Evolutionary conservation across 176 grass and related monocot genomes (phyloP), one percentile per base, ranked within the genome.

Genomic region (Otatea glauca): DNA sequence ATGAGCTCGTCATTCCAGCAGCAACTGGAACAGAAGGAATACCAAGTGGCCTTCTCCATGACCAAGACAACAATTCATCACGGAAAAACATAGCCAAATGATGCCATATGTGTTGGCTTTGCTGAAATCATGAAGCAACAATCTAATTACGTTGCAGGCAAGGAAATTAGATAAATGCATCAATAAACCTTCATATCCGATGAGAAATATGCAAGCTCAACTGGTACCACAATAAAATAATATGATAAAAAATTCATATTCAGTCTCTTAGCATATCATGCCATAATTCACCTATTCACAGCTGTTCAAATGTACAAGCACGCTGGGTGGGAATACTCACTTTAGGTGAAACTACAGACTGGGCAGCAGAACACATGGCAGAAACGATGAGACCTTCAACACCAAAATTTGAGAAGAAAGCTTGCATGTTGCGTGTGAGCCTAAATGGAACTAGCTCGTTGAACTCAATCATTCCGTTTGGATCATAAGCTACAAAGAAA

Each of bases 71-170:
- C 44, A 99, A 78, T 72, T 99, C 97, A 50, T 99, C 97, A 54
- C 97, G 90, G 83, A 99, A 99, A 77, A 99, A 99, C 97, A 99
- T 99, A 43, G 97, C 97, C 77, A 99, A 70, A 89, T 99, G 97
- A 89, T 99, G 90, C 97, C 97, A 99, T 86, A 96, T 99, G 53
- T 99, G 97, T 50, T 99, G 91, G 84, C 29, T 92, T 99, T 99
- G 93, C 97, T 99, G 91, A 88, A 74, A 81, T 51, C 29, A 80
- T 51, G 81, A 82, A 65, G 18, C 14, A 48, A 53, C n/a, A 63
- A 35, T 88, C 13, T 47, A 70, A 50, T 77, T 65, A 87, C 51
- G 47, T 75, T 59, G 32, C 39, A 85, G 79, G 48, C 35, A 58
- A 25, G 32, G 5, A 76, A 83, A 87, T 50, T 68, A 53, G 1